phyloP scores from a whole-genome alignment of 139 green algal species.

The Diplosphaera chodatii region DNA sequence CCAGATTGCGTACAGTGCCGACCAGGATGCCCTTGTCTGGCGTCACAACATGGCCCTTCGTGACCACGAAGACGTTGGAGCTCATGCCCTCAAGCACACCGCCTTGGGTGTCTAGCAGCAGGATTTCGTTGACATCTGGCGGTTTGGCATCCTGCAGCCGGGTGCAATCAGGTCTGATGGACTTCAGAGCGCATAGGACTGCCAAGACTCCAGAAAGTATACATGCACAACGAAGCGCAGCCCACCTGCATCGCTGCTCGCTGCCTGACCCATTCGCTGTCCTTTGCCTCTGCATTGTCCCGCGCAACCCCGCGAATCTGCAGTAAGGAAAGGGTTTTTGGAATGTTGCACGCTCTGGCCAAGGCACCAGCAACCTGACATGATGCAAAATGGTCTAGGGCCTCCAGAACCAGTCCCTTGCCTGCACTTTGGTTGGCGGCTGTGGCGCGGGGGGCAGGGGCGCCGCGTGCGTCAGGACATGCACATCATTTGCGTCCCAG shows the following conservation, averaged over 20 bases:
- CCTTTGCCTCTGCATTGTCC: slow-evolving; percentile 52
- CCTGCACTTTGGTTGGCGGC: slow-evolving; percentile 39
- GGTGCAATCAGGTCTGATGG: slow-evolving; percentile 28
- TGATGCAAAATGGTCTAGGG: background rate
- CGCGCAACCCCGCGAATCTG: slow-evolving; percentile 38
- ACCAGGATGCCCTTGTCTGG: slow-evolving; percentile 46
- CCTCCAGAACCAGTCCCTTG: no score
- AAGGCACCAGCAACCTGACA: background rate
- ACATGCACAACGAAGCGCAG: no score
- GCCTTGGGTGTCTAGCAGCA: slow-evolving; percentile 21
- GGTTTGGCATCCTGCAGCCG: slow-evolving; percentile 16
- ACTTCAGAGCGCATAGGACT: slow-evolving; percentile 19
- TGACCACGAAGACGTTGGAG: slow-evolving; percentile 57
- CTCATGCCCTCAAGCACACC: slow-evolving; percentile 39
- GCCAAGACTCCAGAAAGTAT: no score
- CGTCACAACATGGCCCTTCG: slow-evolving; percentile 33
- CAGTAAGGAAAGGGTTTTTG: background rate
- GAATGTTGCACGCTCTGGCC: background rate
- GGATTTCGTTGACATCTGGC: slow-evolving; percentile 23
- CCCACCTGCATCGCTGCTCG: slow-evolving; percentile 29
- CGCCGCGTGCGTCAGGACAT: slow-evolving; percentile 28
- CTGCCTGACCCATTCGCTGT: slow-evolving; percentile 60
- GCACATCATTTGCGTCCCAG: slow-evolving; percentile 23
- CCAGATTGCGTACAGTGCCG: slow-evolving; percentile 45
- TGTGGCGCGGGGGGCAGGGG: slow-evolving; percentile 28